Evolutionary conservation across 2,329 filamentous ascomycete genomes (phyloP).

Genomic region (Tolypocladium tundrense): DNA sequence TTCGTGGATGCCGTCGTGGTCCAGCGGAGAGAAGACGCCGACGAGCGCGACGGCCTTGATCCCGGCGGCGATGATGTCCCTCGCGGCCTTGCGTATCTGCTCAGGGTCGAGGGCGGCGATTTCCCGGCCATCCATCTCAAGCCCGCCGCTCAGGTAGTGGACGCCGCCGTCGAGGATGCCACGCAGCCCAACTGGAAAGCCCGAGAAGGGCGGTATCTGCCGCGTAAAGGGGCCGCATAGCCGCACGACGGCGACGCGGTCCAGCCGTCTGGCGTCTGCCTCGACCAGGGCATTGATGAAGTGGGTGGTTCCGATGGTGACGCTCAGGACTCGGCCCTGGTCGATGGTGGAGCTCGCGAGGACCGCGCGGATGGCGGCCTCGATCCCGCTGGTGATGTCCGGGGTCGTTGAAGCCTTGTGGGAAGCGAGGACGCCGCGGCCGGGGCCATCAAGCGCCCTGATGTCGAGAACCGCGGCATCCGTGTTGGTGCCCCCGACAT

Average conservation of each 20-base stretch:
- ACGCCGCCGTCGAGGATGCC: conserved; percentile 29
- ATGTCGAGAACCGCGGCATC: conserved; percentile 35
- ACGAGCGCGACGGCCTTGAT: conserved; percentile 29
- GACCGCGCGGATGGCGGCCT: conserved; percentile 32
- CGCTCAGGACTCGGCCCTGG: conserved; percentile 28
- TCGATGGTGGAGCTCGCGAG: conserved; percentile 26
- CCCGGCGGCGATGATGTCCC: conserved; percentile 22
- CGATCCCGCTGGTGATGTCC: conserved; percentile 40
- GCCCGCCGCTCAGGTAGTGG: conserved; percentile 32
- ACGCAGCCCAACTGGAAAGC: conserved; percentile 30
- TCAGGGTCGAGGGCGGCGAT: conserved; percentile 26
- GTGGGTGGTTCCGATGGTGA: conserved; percentile 40
- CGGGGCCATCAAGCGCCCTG: conserved; percentile 19
- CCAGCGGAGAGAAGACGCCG: conserved; percentile 35
- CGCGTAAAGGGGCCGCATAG: conserved; percentile 34
- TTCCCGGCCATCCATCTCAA: conserved; percentile 37
- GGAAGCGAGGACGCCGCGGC: conserved; percentile 32
- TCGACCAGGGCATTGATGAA: conserved; percentile 40
- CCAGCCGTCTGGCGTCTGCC: conserved; percentile 29
- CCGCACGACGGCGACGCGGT: conserved; percentile 33
- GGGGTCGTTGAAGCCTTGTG: conserved; percentile 38
- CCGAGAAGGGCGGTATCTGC: conserved; percentile 33
- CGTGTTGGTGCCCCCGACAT: conserved; percentile 30
- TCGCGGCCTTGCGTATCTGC: conserved; percentile 23
- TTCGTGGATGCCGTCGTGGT: conserved; percentile 29